Base-by-base conservation (phyloP, 2,329 filamentous ascomycete genomes). In the Paecilomyces formosus region DNA sequence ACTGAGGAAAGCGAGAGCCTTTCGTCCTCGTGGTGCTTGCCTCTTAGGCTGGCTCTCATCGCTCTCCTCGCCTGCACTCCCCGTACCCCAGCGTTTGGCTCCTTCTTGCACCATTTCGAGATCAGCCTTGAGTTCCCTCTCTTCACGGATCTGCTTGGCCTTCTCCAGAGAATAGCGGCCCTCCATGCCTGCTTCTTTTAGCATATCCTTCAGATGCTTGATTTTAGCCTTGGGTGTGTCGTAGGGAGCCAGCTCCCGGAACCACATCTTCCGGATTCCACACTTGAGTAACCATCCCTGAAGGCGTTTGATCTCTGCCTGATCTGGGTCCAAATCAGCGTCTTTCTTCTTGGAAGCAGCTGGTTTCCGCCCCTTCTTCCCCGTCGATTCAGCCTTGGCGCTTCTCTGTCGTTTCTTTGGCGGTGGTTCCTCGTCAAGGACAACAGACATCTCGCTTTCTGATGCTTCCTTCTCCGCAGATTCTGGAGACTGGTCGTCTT, bases 241-340 rank as follows among this genome's bases (percentile, higher is more conserved):
- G 66, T 84, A 92, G 57, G 85, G 79, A 71, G 90, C 90, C 28
- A 99, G 81, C 74, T 97, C 91, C 62, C 88, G 86, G 55, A 83
- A 84, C 93, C 94, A 99, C 61, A 97, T 84, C 71, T 97, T 97
- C 56, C 91, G 88, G 57, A 97, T 85, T 30, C 93, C 93, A 68
- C 93, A 99, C 74, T 97, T 96, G 53, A 88, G 77, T 6, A 99
- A 82, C 74, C 93, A 91, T 8, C 86, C 84, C 75, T 97, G 93
- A 3, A 97, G 80, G 54, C 87, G 88, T 74, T 96, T 97, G 70
- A 97, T 88, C 71, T 96, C 89, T 3, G 84, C 86, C 60, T 90
- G 85, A 60, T 92, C 83, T 0, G 88, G 84, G 18, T 86, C 79
- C 1, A 77, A 64, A 8, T 79, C 68, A n/a, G 76, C 66, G 59